Evolutionary conservation across 2,329 filamentous ascomycete genomes (phyloP).

Genomic region (Aspergillus latus): DNA sequence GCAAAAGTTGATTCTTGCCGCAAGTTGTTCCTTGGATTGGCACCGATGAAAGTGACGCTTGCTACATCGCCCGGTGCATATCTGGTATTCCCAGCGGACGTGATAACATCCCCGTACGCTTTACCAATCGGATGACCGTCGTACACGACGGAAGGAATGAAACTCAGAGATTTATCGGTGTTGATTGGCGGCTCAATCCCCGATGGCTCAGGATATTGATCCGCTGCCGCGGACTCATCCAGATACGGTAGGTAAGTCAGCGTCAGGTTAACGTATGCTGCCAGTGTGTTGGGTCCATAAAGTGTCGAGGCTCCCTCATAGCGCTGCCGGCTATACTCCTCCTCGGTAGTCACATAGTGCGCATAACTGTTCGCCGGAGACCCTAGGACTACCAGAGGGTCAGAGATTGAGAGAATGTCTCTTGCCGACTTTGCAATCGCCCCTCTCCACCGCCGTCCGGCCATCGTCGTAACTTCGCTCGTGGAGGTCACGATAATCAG

Average conservation of each 20-base stretch:
- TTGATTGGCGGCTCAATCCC: slow-evolving; percentile 76
- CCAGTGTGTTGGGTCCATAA: slow-evolving; percentile 77
- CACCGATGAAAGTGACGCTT: slow-evolving; percentile 72
- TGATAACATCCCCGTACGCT: slow-evolving; percentile 67
- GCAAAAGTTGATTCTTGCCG: slow-evolving; percentile 75
- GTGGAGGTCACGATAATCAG: slow-evolving; percentile 80
- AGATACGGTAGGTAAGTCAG: slow-evolving; percentile 70
- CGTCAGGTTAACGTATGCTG: slow-evolving; percentile 84
- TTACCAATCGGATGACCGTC: slow-evolving; percentile 68
- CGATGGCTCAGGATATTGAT: slow-evolving; percentile 42
- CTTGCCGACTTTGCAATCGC: slow-evolving; percentile 61
- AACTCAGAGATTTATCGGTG: slow-evolving; percentile 69
- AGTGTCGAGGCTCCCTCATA: slow-evolving; percentile 96
- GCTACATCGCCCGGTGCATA: slow-evolving; percentile 65
- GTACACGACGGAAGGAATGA: slow-evolving; percentile 76
- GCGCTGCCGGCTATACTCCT: slow-evolving; percentile 80
- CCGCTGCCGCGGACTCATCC: slow-evolving; percentile 46
- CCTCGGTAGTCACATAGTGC: slow-evolving; percentile 74
- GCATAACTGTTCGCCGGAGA: slow-evolving; percentile 90
- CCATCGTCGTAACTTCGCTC: slow-evolving; percentile 90
- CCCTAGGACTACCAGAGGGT: slow-evolving; percentile 76
- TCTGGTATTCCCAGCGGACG: slow-evolving; percentile 49
- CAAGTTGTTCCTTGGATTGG: slow-evolving; percentile 87
- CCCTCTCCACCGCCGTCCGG: slow-evolving; percentile 79
- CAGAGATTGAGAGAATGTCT: slow-evolving; percentile 50